phyloP scores from a whole-genome alignment of 352 stramenopile genomes.

The Globisporangium solare region DNA sequence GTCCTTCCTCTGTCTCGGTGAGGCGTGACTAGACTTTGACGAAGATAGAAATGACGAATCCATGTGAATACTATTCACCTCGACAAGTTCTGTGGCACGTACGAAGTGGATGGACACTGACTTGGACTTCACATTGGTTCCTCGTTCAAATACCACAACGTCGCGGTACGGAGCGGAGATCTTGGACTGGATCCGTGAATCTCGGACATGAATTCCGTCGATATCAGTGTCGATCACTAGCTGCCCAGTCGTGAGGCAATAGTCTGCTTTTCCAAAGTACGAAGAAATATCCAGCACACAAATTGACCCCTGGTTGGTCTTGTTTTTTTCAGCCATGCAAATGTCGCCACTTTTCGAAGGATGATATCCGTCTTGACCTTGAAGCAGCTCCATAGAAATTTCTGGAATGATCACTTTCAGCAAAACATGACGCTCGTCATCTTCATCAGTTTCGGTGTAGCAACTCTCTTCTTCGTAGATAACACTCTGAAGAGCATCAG shows the following conservation, averaged over 20 bases:
- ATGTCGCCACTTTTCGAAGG: constrained; percentile 71
- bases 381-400: constrained; percentile 75
- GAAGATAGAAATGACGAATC: constrained; percentile 31
- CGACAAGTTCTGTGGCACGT: constrained; percentile 37
- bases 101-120: constrained; percentile 65
- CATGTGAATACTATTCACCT: constrained; percentile 35
- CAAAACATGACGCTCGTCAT: constrained; percentile 53
- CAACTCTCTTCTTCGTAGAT: constrained; percentile 23
- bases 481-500: constrained; percentile 15
- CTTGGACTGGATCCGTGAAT: constrained; percentile 53
- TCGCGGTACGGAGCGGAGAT: constrained; percentile 64
- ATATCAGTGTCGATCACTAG: constrained; percentile 48
- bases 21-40: constrained; percentile 4
- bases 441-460: constrained; percentile 22
- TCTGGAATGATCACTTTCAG: constrained; percentile 60
- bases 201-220: constrained; percentile 56
- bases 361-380: constrained; percentile 74
- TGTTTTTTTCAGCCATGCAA: constrained; percentile 62
- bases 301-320: constrained; percentile 68
- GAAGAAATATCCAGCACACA: constrained; percentile 50
- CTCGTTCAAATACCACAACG: constrained; percentile 63
- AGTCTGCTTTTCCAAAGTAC: constrained; percentile 43
- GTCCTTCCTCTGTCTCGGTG: constrained; percentile 1
- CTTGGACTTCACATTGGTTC: constrained; percentile 27
- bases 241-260: constrained; percentile 43